Conservation (phyloP, 1,284 basidiomycete species). For the Amylostereum areolatum region DNA sequence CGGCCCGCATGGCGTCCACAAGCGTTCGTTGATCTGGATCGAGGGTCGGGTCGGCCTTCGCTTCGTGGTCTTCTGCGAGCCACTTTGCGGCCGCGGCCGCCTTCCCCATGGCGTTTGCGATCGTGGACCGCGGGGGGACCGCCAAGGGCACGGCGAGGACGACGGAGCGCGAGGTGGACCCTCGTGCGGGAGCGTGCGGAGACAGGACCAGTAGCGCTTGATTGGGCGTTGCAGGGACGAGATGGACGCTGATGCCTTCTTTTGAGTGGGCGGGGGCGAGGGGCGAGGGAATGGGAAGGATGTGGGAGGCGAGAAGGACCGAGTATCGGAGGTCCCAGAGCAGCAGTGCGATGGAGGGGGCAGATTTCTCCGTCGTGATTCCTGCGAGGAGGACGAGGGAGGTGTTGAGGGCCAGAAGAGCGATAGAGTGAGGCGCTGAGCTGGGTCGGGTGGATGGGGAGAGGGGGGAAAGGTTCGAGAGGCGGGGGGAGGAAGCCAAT, state of each 20-base stretch:
- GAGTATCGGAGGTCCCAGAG: slow-evolving; percentile 72
- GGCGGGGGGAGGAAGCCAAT: slow-evolving; percentile 1
- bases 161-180: slow-evolving; percentile 34
- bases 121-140: slow-evolving; percentile 45
- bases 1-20: slow-evolving; percentile 29
- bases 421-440: slow-evolving; percentile 23
- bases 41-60: slow-evolving; percentile 7
- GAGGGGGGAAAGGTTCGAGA: slow-evolving; percentile 20
- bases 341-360: slow-evolving; percentile 40
- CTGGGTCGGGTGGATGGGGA: background rate
- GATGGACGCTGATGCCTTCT: slow-evolving; percentile 25
- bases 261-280: slow-evolving; percentile 30
- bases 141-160: slow-evolving; percentile 53
- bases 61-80: slow-evolving; percentile 23
- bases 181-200: slow-evolving; percentile 22
- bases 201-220: slow-evolving; percentile 55
- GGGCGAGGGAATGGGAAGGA: slow-evolving; percentile 46
- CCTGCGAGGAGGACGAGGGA: slow-evolving; percentile 60
- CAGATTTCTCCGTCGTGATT: slow-evolving; percentile 31
- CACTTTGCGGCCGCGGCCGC: slow-evolving; percentile 43
- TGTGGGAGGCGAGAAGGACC: slow-evolving; percentile 53
- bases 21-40: slow-evolving; percentile 30
- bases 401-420: slow-evolving; percentile 50
- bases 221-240: slow-evolving; percentile 28
- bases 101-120: slow-evolving; percentile 57